Base-by-base conservation (phyloP, 148 eudicot species). In the Polygonum maritimum region DNA sequence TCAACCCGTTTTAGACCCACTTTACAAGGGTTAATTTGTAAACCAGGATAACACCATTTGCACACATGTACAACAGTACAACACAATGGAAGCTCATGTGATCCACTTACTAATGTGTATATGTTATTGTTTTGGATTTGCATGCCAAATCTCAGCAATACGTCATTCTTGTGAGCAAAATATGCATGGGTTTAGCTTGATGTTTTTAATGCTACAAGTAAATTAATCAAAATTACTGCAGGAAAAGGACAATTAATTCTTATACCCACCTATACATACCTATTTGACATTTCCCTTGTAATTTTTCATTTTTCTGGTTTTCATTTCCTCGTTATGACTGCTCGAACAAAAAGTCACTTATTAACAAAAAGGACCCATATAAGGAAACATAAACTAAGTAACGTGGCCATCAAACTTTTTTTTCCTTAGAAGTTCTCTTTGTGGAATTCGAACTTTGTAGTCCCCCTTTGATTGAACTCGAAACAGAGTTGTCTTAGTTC, bases 391-490 rank as follows among this genome's bases (percentile, higher is more conserved):
- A 36, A 9, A 60, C 69, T 31, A 9, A 65, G 71, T 35, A 14
- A 35, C 6, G 71, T 33, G 21, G 12, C 19, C 1, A 33, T 33
- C 39, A 2, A 62, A n/a, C 16, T 35, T 41, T 36, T 36, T 67
- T 15, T 35, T 35, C 13, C 73, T 84, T 81, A 95, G 79, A 92
- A 92, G 48, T 95, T 87, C 80, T 95, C 99, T 85, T 92, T 92
- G 83, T 95, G 99, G 81, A 92, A 95, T 76, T 90, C 97, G 67
- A 90, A 92, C 80, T 92, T 95, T 6, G 96, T 95, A 44, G 87
- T 73, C 72, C 99, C 99, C 79, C 93, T 89, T 77, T 95, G 96
- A 74, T 95, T 95, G 62, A 75, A 88, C 71, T 92, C 92, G 13
- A 89, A 74, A 81, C 97, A 90, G 6, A 90, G 87, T 38, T 79